Conservation (phyloP, 2,329 filamentous ascomycete genomes). For the Didymosphaeria variabile region DNA sequence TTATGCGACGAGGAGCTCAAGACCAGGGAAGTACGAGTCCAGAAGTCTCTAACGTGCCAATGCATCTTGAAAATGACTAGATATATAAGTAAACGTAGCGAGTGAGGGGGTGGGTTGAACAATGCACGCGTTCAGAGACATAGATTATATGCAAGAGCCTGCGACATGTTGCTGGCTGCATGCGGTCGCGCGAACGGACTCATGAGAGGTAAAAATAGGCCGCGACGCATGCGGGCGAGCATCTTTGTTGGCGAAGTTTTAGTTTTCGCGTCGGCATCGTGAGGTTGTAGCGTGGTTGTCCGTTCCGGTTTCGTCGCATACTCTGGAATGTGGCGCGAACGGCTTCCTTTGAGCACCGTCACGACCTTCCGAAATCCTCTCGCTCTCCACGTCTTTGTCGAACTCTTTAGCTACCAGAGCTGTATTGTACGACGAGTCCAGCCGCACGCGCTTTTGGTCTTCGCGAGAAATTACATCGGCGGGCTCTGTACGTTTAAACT, state of each 20-base stretch:
- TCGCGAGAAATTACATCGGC: not conserved
- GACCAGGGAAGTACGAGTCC: conserved; percentile 18
- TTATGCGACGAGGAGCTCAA: conserved; percentile 4
- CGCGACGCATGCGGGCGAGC: conserved; percentile 25
- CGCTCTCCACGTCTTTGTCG: not conserved
- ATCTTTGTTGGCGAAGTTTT: conserved; percentile 29
- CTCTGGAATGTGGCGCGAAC: conserved; percentile 33
- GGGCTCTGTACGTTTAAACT: conserved; percentile 20
- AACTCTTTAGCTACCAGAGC: not conserved
- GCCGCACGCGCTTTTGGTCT: not conserved
- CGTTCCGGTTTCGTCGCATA: conserved; percentile 27
- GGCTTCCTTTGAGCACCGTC: conserved; percentile 10
- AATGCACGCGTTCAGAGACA: conserved; percentile 16
- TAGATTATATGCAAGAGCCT: conserved; percentile 20
- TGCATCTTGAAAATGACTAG: conserved; percentile 17
- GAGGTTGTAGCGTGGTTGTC: conserved; percentile 12
- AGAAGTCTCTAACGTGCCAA: conserved; percentile 16
- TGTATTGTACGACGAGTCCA: not conserved
- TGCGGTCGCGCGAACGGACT: conserved; percentile 27
- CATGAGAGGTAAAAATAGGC: conserved; percentile 24
- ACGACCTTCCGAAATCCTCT: not conserved
- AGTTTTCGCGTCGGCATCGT: conserved; percentile 17
- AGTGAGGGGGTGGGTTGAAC: not conserved
- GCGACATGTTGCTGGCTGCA: conserved; percentile 22
- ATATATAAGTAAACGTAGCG: conserved; percentile 11